Conservation (phyloP, 768 basidiomycete species). For the Myochromella boudieri region DNA sequence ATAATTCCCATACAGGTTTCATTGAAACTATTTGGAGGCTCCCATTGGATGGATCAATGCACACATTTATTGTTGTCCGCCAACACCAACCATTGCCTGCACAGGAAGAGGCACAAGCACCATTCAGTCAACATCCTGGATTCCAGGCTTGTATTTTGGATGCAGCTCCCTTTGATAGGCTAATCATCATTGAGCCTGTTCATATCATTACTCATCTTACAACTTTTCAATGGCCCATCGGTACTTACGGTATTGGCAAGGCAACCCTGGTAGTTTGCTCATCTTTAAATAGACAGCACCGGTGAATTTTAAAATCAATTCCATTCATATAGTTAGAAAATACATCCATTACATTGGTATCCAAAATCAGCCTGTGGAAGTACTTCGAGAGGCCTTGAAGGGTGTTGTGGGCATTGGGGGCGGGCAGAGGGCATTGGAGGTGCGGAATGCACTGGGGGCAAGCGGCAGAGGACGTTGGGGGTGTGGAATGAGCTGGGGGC, state of each 20-base stretch:
- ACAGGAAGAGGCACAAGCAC: slow-evolving; percentile 13
- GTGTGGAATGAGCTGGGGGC: too few relatives aligned
- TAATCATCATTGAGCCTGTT: slow-evolving; percentile 21
- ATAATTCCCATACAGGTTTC: slow-evolving; percentile 15
- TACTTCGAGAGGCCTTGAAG: too few relatives aligned
- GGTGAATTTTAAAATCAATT: slow-evolving; percentile 1
- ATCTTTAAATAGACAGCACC: slow-evolving; percentile 19
- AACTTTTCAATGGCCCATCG: slow-evolving; percentile 13
- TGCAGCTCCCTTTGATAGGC: slow-evolving; percentile 7
- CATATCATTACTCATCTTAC: slow-evolving; percentile 26
- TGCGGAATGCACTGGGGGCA: too few relatives aligned
- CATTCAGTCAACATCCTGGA: slow-evolving; percentile 16
- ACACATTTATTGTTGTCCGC: slow-evolving; percentile 19
- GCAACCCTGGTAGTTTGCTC: slow-evolving; percentile 20
- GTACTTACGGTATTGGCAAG: slow-evolving; percentile 20
- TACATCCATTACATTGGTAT: too few relatives aligned
- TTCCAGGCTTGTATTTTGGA: slow-evolving; percentile 18
- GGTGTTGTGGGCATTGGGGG: too few relatives aligned
- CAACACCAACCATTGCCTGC: slow-evolving; percentile 15
- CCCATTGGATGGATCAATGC: slow-evolving; percentile 18
- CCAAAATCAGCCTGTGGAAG: too few relatives aligned
- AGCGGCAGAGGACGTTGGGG: too few relatives aligned
- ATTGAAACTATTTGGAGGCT: too few relatives aligned
- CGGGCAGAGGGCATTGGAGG: too few relatives aligned
- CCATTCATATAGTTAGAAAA: too few relatives aligned